Evolutionary conservation across 305 asterid species (phyloP), one percentile per base, ranked within the genome.

Genomic region (Plantago rigida): DNA sequence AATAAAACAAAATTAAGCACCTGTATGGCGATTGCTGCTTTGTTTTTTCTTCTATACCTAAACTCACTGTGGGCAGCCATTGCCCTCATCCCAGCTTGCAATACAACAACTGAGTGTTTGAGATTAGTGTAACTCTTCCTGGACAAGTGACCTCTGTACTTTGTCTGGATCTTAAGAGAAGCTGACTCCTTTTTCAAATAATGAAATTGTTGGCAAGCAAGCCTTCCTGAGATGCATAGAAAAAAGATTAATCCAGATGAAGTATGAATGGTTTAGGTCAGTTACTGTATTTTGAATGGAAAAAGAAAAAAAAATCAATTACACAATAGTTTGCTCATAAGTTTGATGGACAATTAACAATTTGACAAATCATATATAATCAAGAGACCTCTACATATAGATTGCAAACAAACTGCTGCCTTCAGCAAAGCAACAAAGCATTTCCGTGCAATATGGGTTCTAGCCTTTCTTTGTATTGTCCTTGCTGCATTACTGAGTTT

Each of bases 41-140:
- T 85, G 55, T 81, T 77, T 80, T 77, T 88, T 64, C 78, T 87
- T 70, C 70, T 79, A 59, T 71, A 75, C 75, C 84, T 78, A 55
- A 84, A 85, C 72, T 81, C 81, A 42, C 68, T 67, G 57, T 64
- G 82, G 50, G 94, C 95, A 50, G 91, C 87, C 95, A 88, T 86
- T 59, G 80, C 80, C 67, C 95, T 79, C 72, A 87, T 75, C 69
- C 89, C 95, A 13, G 86, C 68, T 81, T 90, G 97, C 64, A 90
- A 58, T 46, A 82, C 13, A 45, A 82, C 73, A 65, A 79, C 97
- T 4, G 86, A 71, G 59, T 56, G 59, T 70, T 78, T 82, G 61
- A 85, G 83, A 51, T 44, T 73, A 4, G 56, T 69, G 71, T 82
- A 87, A 64, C 72, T 79, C 76, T 79, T 87, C 75, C 91, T 75